Percentiles rank a stretch among this genome's conserved stretches.
Conservation (phyloP, 306 rosid species). For the Mimosa bimucronata region DNA sequence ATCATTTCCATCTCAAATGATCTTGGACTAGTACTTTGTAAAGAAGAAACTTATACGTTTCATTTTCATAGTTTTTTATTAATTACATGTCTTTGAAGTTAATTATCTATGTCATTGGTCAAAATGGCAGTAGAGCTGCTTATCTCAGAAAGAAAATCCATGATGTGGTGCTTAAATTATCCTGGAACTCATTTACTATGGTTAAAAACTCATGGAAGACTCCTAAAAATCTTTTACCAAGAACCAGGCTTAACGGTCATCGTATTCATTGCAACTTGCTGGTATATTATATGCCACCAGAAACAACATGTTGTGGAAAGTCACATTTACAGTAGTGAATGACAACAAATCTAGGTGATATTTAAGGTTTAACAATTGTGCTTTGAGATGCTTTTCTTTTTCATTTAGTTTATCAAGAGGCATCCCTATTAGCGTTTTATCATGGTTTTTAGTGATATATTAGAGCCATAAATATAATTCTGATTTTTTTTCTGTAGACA, state of each 20-base stretch:
- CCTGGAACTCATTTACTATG: not conserved
- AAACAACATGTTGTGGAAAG: not conserved
- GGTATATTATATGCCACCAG: not conserved
- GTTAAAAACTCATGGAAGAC: not conserved
- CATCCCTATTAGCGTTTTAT: not conserved
- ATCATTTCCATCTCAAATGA: not conserved
- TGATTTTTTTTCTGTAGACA: slow-evolving; percentile 54
- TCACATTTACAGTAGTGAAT: not conserved
- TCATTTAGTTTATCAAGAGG: not conserved
- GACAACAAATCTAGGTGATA: not conserved
- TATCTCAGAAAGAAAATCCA: not conserved
- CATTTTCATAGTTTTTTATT: not conserved
- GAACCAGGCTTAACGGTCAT: slow-evolving; percentile 7
- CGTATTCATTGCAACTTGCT: slow-evolving; percentile 12
- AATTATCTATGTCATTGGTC: slow-evolving; percentile 6
- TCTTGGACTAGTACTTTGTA: not conserved
- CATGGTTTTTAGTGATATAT: slow-evolving; percentile 16
- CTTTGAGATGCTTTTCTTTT: slow-evolving; percentile 28
- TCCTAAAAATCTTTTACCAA: not conserved
- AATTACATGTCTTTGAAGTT: not conserved
- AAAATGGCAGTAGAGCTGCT: not conserved
- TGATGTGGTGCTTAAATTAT: not conserved
- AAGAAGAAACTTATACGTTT: not conserved
- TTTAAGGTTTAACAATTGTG: not conserved
- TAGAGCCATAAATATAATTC: slow-evolving; percentile 21